Evolutionary conservation across 1,139 yeast species (phyloP), one percentile per base, ranked within the genome.

Genomic region (Kazachstania sp.): DNA sequence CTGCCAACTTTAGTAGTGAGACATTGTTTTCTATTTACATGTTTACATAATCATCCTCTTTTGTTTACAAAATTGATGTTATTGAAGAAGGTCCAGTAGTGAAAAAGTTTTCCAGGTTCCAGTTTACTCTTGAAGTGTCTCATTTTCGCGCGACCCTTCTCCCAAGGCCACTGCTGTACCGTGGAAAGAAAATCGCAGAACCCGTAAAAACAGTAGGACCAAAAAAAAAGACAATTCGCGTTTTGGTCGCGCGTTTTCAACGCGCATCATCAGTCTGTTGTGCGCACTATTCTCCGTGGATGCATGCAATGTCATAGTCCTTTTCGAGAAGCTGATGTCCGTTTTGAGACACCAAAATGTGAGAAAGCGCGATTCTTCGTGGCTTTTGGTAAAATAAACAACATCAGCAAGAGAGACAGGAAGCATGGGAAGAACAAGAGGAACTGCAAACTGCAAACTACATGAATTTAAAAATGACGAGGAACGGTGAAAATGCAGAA

Each of bases 1-100:
- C 36, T 32, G 12, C 36, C 36, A 15, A 32, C 36, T 32, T 15
- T 32, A 32, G 41, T 38, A 38, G 30, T 38, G 41, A 38, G 26
- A 32, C 41, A 38, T 38, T 38, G 41, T 38, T 38, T 38, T 38
- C 41, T 38, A 38, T 38, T 38, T 38, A 38, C 41, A 26, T 38
- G 19, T 32, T 32, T 32, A 32, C 36, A 32, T 13, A 32, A 23
- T 23, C 28, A 7, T 4, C 8, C 6, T 32, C 18, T 9, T 15
- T 32, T 32, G 36, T 32, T 32, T 32, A 32, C 36, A 32, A 32
- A 32, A 23, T 23, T 23, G 28, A 23, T 23, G 9, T 23, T 23
- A 23, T 4, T 23, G 2, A 7, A 23, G 28, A 23, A 23, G 28
- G 6, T 23, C 28, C 6, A 23, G 28, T 9, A 23, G 28, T 32